Base-by-base conservation (phyloP, 1,284 basidiomycete genomes). In the Ceratobasidium sp. region DNA sequence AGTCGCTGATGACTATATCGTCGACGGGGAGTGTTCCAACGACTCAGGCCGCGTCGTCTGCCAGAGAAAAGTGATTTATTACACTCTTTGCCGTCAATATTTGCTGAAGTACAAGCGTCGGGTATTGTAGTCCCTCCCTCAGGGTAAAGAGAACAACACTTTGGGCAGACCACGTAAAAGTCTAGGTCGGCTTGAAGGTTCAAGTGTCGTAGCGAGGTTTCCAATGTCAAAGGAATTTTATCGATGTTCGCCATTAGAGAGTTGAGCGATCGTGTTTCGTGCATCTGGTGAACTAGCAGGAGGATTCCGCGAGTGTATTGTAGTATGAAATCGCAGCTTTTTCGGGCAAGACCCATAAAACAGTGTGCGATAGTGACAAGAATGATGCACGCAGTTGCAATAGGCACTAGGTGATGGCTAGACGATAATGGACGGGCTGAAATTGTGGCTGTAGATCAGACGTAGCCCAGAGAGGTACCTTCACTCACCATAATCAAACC, bases 361-460 rank as follows among this genome's bases (percentile, higher is more conserved):
- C 29, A 33, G n/a, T 57, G 54, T 19, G 36, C 36, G 2, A 57
- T 57, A 14, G 24, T 31, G 33, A 56, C 33, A 8, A 54, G 53
- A 9, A 54, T 24, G 5, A 17, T 54, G 6, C 24, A 27, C n/a
- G 53, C 77, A 19, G 47, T 71, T 29, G 77, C 64, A 7, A 78
- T 65, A 5, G 64, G 75, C n/a, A n/a, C n/a, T n/a, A n/a, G n/a
- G n/a, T n/a, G n/a, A n/a, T n/a, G n/a, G n/a, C n/a, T n/a, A n/a
- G n/a, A n/a, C n/a, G n/a, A n/a, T n/a, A n/a, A n/a, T n/a, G n/a
- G n/a, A n/a, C n/a, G n/a, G n/a, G n/a, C n/a, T n/a, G n/a, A n/a
- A n/a, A n/a, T n/a, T n/a, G n/a, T n/a, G n/a, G n/a, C n/a, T n/a
- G n/a, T n/a, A n/a, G n/a, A n/a, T n/a, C n/a, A n/a, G n/a, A n/a